A percentile compares a stretch with the other conserved stretches of the same genome.
Conservation (phyloP, 495 filamentous ascomycete genomes). For the Penicillium mononematosum region DNA sequence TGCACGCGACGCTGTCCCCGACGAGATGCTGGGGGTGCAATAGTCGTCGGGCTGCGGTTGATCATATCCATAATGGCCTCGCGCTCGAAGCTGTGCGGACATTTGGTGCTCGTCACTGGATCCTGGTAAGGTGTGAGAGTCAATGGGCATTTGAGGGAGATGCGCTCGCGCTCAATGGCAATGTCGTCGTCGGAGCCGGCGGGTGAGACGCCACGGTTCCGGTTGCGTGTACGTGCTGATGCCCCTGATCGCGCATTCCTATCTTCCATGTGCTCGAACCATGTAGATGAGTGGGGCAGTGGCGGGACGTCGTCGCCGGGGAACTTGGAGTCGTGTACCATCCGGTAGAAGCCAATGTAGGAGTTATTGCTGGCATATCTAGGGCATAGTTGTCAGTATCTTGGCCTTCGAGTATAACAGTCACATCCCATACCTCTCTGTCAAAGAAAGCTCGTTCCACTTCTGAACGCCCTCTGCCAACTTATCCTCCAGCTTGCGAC, state of each 20-base stretch:
- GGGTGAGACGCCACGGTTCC: constrained; percentile 32
- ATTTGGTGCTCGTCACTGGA: constrained; percentile 72
- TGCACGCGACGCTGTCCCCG: constrained; percentile 23
- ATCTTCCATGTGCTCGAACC: constrained; percentile 62
- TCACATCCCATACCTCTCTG: constrained; percentile 32
- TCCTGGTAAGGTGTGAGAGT: constrained; percentile 71
- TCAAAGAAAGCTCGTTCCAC: constrained; percentile 39
- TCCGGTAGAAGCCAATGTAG: constrained; percentile 74
- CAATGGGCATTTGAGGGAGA: constrained; percentile 77
- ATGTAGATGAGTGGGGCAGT: constrained; percentile 65
- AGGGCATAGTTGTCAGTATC: constrained; percentile 2
- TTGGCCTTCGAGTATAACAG: neutral
- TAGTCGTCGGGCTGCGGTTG: constrained; percentile 25
- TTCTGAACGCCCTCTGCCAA: constrained; percentile 26
- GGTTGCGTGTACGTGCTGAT: constrained; percentile 20
- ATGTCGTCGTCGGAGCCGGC: constrained; percentile 71
- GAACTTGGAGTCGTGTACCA: constrained; percentile 74
- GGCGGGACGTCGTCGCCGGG: constrained; percentile 60
- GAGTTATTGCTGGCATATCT: constrained; percentile 74
- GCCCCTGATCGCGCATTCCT: constrained; percentile 19
- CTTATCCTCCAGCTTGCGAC: constrained; percentile 29
- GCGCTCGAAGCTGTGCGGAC: constrained; percentile 81
- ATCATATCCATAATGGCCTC: constrained; percentile 68
- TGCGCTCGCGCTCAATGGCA: constrained; percentile 63
- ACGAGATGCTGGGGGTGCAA: constrained; percentile 22